Percentiles rank a stretch among this genome's conserved stretches.
Evolutionary conservation across 2,329 filamentous ascomycete genomes (phyloP).

Genomic region (Lomentospora prolificans): DNA sequence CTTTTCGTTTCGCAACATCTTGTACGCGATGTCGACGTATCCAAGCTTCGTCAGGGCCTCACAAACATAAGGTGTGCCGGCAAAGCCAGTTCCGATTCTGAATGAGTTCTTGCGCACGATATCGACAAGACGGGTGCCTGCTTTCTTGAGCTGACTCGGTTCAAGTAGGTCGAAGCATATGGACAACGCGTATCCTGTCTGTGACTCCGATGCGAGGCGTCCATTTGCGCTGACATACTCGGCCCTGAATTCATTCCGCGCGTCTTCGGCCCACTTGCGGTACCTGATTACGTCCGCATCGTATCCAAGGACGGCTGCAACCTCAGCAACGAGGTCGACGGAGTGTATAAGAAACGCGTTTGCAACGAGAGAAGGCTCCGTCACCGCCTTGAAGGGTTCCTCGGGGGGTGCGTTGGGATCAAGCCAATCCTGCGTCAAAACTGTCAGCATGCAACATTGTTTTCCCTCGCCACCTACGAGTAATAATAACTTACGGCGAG

Average conservation of each 20-base stretch:
- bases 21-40: constrained; percentile 18
- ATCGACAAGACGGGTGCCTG: constrained; percentile 14
- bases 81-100: constrained; percentile 31
- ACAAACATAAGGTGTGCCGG: constrained; percentile 29
- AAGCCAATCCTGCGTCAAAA: constrained; percentile 30
- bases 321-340: constrained; percentile 25
- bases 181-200: constrained; percentile 28
- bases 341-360: constrained; percentile 37
- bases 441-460: no score
- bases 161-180: constrained; percentile 26
- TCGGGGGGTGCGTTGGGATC: constrained; percentile 34
- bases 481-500: constrained; percentile 17
- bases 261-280: constrained; percentile 11
- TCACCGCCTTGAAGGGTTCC: constrained; percentile 27
- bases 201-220: constrained; percentile 24
- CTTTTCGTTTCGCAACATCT: constrained; percentile 24
- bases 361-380: constrained; percentile 29
- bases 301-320: constrained; percentile 23
- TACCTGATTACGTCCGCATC: constrained; percentile 17
- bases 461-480: no score
- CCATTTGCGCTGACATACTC: constrained; percentile 21
- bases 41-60: constrained; percentile 16
- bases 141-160: constrained; percentile 11
- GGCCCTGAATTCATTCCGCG: constrained; percentile 19
- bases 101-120: constrained; percentile 24